Percentiles rank a stretch among this genome's conserved stretches.
Conservation (phyloP, 2,329 filamentous ascomycete genomes). For the Furcasterigmium furcatum region DNA sequence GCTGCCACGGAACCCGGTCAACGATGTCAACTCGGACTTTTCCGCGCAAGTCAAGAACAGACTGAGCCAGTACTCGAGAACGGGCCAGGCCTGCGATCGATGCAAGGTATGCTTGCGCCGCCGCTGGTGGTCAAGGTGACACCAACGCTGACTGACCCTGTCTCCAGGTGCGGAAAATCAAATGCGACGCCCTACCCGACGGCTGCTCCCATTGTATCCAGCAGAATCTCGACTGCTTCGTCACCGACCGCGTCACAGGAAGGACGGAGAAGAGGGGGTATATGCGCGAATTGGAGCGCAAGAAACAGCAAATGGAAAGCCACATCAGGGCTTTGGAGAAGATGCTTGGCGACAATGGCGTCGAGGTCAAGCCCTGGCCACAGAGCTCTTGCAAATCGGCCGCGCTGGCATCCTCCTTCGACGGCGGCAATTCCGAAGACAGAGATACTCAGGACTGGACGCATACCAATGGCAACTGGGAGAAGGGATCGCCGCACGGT, state of each 20-base stretch:
- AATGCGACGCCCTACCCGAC: conserved; percentile 76
- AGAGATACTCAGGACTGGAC: conserved; percentile 21
- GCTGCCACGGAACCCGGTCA: conserved; percentile 44
- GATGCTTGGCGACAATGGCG: conserved; percentile 56
- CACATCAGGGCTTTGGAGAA: conserved; percentile 68
- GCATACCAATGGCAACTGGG: conserved; percentile 23
- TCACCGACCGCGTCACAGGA: conserved; percentile 83
- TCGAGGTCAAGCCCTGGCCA: conserved; percentile 57
- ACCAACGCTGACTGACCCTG: neutral
- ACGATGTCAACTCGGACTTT: conserved; percentile 40
- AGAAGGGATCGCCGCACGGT: neutral
- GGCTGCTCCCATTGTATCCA: conserved; percentile 80
- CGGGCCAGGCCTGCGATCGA: conserved; percentile 83
- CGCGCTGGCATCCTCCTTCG: conserved; percentile 7
- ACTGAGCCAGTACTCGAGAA: conserved; percentile 55
- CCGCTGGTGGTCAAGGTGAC: neutral
- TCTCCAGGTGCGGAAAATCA: conserved; percentile 74
- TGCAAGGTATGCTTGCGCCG: conserved; percentile 63
- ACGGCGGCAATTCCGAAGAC: conserved; percentile 5
- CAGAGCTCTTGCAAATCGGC: too few relatives aligned
- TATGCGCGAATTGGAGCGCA: conserved; percentile 70
- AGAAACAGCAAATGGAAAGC: conserved; percentile 64
- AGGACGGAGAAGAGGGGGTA: conserved; percentile 77
- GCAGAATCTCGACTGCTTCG: conserved; percentile 74
- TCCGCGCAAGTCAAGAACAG: conserved; percentile 54